Conservation (phyloP, 2,329 filamentous ascomycete species). For the Trematosphaeria pertusa region DNA sequence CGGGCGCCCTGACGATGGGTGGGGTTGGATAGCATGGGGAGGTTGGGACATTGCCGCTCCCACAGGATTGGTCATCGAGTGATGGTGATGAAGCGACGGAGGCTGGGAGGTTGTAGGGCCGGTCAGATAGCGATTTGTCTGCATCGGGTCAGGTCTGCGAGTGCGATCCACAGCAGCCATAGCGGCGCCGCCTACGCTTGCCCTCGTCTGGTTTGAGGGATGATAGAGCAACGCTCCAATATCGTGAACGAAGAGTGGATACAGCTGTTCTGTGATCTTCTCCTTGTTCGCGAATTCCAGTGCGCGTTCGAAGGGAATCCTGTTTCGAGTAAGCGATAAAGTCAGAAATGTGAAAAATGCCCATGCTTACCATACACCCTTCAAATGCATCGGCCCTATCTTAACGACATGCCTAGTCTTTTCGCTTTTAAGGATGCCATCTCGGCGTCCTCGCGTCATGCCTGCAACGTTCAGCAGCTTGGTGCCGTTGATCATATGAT, state of each 20-base stretch:
- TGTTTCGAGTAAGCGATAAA: slow-evolving; percentile 48
- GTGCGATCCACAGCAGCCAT: slow-evolving; percentile 78
- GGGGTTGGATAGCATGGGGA: slow-evolving; percentile 67
- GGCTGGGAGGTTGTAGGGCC: slow-evolving; percentile 65
- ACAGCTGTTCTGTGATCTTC: slow-evolving; percentile 95
- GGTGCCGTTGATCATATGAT: slow-evolving; percentile 99
- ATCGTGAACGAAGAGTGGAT: slow-evolving; percentile 96
- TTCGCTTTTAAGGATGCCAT: slow-evolving; percentile 97
- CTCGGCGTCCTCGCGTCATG: slow-evolving; percentile 94
- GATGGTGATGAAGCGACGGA: slow-evolving; percentile 75
- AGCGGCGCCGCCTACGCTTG: slow-evolving; percentile 71
- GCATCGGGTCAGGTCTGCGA: slow-evolving; percentile 52
- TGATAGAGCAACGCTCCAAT: slow-evolving; percentile 94
- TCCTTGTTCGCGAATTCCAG: slow-evolving; percentile 99
- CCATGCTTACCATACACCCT: slow-evolving; percentile 63
- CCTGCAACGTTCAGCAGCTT: slow-evolving; percentile 96
- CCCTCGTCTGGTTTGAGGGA: slow-evolving; percentile 83
- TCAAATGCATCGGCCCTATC: slow-evolving; percentile 98
- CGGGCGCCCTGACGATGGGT: slow-evolving; percentile 68
- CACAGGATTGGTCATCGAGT: slow-evolving; percentile 68
- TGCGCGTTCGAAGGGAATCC: slow-evolving; percentile 98
- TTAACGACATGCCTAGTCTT: slow-evolving; percentile 97
- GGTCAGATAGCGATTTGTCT: slow-evolving; percentile 62
- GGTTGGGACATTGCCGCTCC: slow-evolving; percentile 70
- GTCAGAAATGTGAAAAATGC: background rate